Evolutionary conservation across 2,329 filamentous ascomycete species (phyloP), one percentile per base, ranked within the genome.

Genomic region (Lachnellula subtilissima): DNA sequence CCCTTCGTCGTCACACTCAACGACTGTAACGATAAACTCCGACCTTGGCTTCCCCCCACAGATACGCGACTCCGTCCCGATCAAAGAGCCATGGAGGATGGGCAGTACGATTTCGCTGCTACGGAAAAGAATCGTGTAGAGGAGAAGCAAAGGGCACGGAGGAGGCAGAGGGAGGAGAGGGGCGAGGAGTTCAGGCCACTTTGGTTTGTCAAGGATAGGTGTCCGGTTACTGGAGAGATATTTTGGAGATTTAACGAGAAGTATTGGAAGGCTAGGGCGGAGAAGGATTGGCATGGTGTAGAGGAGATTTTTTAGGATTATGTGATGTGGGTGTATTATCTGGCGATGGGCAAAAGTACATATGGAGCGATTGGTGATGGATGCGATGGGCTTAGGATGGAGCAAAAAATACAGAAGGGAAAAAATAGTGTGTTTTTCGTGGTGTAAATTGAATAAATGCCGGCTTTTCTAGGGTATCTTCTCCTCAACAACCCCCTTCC

Each of bases 1-100:
- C 93, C 94, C 0, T 97, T 99, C 69, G 94, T 92, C 14, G 81
- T 99, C 56, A 96, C 92, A 0, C 87, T 99, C 62, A 99, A 99
- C 73, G 90, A 92, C 63, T 80, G 97, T 50, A 88, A 93, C 53
- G 89, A 96, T n/a, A 78, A 82, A n/a, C 79, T 99, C 17, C 77
- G 75, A 51, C 83, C 87, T 4, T 84, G 87, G 74, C 76, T 99
- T 15, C 89, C 94, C 39, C 94, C 94, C 0, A 99, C 94, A 0
- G 94, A 99, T 71, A 96, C 93, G 1, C 82, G 94, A n/a, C 78
- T 96, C 35, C 82, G 94, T 32, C 93, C 94, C 0, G 94, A 99
- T 72, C 94, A 99, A 75, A 82, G 94, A 11, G 94, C 94, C 2
- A 99, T 99, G 94, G 94, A 99, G 71, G 92, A 97, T 59, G 94